phyloP scores from a whole-genome alignment of 176 grass and related monocot genomes.

The Oryza officinalis region DNA sequence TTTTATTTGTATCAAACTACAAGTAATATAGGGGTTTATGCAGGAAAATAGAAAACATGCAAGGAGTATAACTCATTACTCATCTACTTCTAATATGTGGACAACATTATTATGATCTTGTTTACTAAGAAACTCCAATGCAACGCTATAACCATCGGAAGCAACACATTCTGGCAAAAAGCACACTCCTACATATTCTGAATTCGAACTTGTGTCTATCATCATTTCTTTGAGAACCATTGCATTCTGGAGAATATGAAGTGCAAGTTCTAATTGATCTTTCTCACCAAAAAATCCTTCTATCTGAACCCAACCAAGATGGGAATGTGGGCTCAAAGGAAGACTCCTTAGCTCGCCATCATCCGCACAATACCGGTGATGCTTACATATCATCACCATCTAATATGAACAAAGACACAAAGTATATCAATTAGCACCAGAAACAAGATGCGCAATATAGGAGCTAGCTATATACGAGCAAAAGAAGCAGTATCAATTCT shows the following conservation, averaged over 20 bases:
- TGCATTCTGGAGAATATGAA: conserved; percentile 15
- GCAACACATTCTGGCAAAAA: not conserved
- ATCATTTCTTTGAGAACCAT: not conserved
- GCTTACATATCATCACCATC: conserved; percentile 5
- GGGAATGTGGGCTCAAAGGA: not conserved
- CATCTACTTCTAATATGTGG: not conserved
- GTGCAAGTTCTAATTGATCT: conserved; percentile 23
- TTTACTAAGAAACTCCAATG: conserved; percentile 5
- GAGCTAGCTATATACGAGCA: no score
- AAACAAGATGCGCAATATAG: no score
- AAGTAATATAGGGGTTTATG: not conserved
- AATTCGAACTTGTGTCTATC: not conserved
- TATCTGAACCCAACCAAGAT: not conserved
- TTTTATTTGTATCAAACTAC: no score
- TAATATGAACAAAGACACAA: not conserved
- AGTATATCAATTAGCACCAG: no score
- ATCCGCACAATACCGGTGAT: not conserved
- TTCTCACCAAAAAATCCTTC: conserved; percentile 1
- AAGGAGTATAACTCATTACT: no score
- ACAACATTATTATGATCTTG: not conserved
- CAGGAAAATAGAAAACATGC: not conserved
- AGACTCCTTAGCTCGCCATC: conserved; percentile 4
- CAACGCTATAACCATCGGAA: not conserved
- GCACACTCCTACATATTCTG: not conserved
- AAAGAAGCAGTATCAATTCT: no score